Base-by-base conservation (phyloP, 345 rosid genomes). In the Pugionium dolabratum region DNA sequence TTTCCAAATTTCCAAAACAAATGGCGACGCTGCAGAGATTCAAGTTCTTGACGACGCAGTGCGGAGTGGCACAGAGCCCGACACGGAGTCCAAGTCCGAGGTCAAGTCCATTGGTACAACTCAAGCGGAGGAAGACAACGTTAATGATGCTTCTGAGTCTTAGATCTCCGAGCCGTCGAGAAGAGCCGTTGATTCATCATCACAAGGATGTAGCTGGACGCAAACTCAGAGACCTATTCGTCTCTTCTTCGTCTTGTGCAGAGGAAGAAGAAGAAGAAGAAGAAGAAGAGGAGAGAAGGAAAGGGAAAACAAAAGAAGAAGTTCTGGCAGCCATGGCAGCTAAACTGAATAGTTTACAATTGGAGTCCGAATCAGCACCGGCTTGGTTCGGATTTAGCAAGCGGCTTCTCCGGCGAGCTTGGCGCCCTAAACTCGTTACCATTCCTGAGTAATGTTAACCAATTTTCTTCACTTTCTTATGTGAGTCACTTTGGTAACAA, bases 21-120 rank as follows among this genome's bases (percentile, higher is more conserved):
- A 89, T 93, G 98, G 90, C 97, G 27, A 57, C 98, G 11, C 40
- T 93, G 73, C 91, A 88, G 71, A 86, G 83, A 64, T 90, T 90
- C 83, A 90, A 85, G 90, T 79, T 90, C 27, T 76, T 88, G 2
- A 86, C 97, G 30, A 85, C 94, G 4, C 96, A 88, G 74, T 93
- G 98, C 3, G 96, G 96, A 34, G 94, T 89, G n/a, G 70, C 80
- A 1, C 83, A 77, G 69, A 90, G 94, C 69, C 91, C 96, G 0
- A 87, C 94, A 4, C 79, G 86, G 46, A 74, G 86, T 50, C 91
- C 95, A 32, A 74, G 86, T 60, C 95, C 96, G 1, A 74, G 87
- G 52, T 84, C 96, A 39, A 90, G 97, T 68, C 95, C 97, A 0
- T 33, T 83, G 34, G 88, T 92, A 48, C 85, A 83, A 2, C 72